phyloP scores from a whole-genome alignment of 2,329 filamentous ascomycete genomes.

The Xylaria sp. region DNA sequence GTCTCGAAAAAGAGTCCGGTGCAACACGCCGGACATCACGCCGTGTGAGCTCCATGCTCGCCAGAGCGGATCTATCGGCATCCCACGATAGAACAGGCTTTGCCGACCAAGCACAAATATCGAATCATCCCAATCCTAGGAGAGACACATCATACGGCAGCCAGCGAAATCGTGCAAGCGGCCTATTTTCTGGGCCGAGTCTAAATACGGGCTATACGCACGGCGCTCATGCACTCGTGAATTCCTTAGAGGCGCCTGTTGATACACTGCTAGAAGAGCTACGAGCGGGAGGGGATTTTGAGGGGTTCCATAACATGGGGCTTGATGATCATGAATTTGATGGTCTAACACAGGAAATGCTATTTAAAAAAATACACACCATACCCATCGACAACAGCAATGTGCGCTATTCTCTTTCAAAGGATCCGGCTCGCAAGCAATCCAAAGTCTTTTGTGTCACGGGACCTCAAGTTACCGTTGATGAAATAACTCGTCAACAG shows the following conservation, averaged over 20 bases:
- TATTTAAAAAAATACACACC: slow-evolving; percentile 76
- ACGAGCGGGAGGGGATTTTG: slow-evolving; percentile 69
- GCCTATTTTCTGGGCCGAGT: slow-evolving; percentile 55
- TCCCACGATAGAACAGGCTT: slow-evolving; percentile 86
- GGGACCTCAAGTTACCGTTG: slow-evolving; percentile 65
- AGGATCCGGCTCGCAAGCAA: slow-evolving; percentile 63
- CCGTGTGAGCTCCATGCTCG: slow-evolving; percentile 90
- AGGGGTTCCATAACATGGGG: slow-evolving; percentile 77
- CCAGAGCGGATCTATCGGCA: slow-evolving; percentile 85
- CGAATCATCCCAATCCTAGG: slow-evolving; percentile 60
- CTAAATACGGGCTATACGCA: slow-evolving; percentile 56
- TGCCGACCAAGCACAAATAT: slow-evolving; percentile 68
- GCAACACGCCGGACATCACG: slow-evolving; percentile 72
- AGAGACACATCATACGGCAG: slow-evolving; percentile 80
- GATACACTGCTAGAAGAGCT: slow-evolving; percentile 77
- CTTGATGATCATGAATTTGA: slow-evolving; percentile 78
- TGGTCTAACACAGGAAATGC: slow-evolving; percentile 76
- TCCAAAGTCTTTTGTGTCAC: slow-evolving; percentile 75
- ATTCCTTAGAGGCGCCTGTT: slow-evolving; percentile 74
- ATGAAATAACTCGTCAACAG: slow-evolving; percentile 64
- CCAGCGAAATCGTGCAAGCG: slow-evolving; percentile 71
- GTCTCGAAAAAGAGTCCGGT: slow-evolving; percentile 70
- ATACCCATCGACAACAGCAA: slow-evolving; percentile 71
- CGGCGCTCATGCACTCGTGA: slow-evolving; percentile 59
- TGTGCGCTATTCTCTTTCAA: slow-evolving; percentile 68